Evolutionary conservation across 257 asterid species (phyloP).

Genomic region (Gardenia jasminoides): DNA sequence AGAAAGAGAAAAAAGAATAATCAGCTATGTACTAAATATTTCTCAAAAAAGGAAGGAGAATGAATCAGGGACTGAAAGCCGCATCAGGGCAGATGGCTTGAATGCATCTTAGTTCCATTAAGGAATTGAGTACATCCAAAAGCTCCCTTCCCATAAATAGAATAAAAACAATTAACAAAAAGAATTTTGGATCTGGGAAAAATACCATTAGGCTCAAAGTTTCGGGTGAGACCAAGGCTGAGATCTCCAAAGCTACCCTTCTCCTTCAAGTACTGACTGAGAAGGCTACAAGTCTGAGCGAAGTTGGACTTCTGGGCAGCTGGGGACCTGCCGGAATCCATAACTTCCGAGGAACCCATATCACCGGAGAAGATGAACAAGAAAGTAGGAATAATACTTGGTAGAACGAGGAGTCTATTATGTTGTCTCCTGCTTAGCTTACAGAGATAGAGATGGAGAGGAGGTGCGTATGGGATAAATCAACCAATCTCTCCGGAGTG

Average conservation of each 20-base stretch:
- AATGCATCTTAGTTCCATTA: not conserved
- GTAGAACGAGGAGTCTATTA: too few relatives aligned
- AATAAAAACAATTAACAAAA: not conserved
- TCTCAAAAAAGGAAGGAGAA: not conserved
- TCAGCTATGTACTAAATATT: not conserved
- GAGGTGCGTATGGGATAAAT: not conserved
- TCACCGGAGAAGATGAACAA: not conserved
- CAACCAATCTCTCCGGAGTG: not conserved
- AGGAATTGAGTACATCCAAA: not conserved
- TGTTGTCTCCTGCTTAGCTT: not conserved
- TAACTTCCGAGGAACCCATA: conserved; percentile 46
- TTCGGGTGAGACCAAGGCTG: conserved; percentile 47
- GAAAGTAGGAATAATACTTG: too few relatives aligned
- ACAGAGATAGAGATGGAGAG: not conserved
- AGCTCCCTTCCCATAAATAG: not conserved
- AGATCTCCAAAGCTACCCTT: conserved; percentile 71
- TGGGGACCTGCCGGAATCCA: conserved; percentile 46
- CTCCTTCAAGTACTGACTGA: conserved; percentile 77
- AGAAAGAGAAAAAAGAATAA: not conserved
- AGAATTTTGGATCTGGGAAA: not conserved
- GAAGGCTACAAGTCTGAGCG: conserved; percentile 62
- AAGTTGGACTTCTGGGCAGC: conserved; percentile 58
- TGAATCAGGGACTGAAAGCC: too few relatives aligned
- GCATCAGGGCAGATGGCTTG: too few relatives aligned
- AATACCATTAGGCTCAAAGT: conserved; percentile 38